A percentile compares a stretch with the other conserved stretches of the same genome.
Conservation (phyloP, 495 filamentous ascomycete genomes). For the Penicillium chermesinum region DNA sequence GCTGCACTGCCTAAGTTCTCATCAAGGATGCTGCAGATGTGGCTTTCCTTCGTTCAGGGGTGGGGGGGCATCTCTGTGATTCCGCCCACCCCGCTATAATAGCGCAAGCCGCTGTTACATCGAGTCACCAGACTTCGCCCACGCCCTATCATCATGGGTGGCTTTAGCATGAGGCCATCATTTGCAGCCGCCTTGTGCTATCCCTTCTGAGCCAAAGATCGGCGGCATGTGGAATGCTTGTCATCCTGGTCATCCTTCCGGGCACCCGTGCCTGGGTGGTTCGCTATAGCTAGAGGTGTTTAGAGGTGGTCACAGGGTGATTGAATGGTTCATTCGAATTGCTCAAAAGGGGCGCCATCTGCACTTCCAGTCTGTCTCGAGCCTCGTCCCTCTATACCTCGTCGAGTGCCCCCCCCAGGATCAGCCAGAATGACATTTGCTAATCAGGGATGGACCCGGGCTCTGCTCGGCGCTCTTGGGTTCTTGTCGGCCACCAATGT, state of each 20-base stretch:
- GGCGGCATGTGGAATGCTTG: constrained; percentile 19
- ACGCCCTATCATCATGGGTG: constrained; percentile 11
- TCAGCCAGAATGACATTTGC: constrained; percentile 3
- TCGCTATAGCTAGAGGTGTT: not conserved
- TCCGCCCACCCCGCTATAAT: too few species aligned
- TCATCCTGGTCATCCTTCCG: constrained; percentile 4
- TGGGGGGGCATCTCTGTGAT: too few species aligned
- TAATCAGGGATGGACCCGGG: not conserved
- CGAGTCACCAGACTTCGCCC: constrained; percentile 12
- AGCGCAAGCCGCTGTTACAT: constrained; percentile 19
- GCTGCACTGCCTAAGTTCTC: not conserved
- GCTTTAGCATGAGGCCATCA: constrained; percentile 12
- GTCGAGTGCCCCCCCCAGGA: not conserved
- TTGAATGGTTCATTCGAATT: not conserved
- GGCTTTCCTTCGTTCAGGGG: too few species aligned
- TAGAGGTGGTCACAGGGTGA: not conserved
- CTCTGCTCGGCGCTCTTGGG: constrained; percentile 10
- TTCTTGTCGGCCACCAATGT: constrained; percentile 3
- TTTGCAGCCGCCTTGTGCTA: constrained; percentile 3
- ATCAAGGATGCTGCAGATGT: too few species aligned
- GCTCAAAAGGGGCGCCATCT: not conserved
- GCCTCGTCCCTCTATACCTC: not conserved
- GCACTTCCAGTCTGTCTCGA: not conserved
- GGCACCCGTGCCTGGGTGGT: constrained; percentile 5
- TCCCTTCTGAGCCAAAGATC: constrained; percentile 14